Evolutionary conservation across 225 moss, liverwort and hornwort genomes (phyloP), one percentile per base, ranked within the genome.

Genomic region (Climacium dendroides): DNA sequence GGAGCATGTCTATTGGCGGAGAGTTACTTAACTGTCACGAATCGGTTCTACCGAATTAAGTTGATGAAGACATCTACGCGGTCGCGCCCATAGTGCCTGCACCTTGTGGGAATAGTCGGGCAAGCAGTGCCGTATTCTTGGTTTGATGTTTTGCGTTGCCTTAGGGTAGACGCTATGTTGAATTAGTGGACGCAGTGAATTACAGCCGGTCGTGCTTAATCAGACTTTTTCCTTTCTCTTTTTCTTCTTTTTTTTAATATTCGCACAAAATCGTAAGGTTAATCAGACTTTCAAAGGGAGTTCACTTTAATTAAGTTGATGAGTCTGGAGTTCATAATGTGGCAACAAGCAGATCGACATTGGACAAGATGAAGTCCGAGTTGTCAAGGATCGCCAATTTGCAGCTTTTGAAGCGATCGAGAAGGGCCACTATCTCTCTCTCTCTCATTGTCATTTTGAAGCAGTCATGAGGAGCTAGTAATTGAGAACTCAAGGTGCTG

Each of bases 391-490:
- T 96, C 45, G 96, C 95, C 19, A 89, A 63, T 69, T 95, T 99
- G 79, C 93, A 95, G 28, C 89, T 97, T 59, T 89, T 94, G 85
- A 92, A 93, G 79, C 87, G 88, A 43, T 93, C n/a, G n/a, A n/a
- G n/a, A n/a, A n/a, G 88, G 32, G 89, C 94, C 78, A 97, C 97
- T 52, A 95, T 95, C 34, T 95, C 22, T 97, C 13, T 96, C 97
- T 45, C 88, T 45, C n/a, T 94, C 63, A 96, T 97, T 65, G 92
- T 92, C 88, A 96, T 7, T 81, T 94, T 95, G 60, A 90, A 96
- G 89, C 93, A 95, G 73, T 99, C 96, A 60, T 97, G 94, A 30
- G 88, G n/a, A n/a, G n/a, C n/a, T 88, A 41, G 95, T 94, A 72
- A 89, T 94, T 81, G 95, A 96, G 63, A 99, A 96, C 8, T 35